A percentile compares a stretch with the other conserved stretches of the same genome.
phyloP scores from a whole-genome alignment of 78 protist species.

The Monosiga brevicollis region DNA sequence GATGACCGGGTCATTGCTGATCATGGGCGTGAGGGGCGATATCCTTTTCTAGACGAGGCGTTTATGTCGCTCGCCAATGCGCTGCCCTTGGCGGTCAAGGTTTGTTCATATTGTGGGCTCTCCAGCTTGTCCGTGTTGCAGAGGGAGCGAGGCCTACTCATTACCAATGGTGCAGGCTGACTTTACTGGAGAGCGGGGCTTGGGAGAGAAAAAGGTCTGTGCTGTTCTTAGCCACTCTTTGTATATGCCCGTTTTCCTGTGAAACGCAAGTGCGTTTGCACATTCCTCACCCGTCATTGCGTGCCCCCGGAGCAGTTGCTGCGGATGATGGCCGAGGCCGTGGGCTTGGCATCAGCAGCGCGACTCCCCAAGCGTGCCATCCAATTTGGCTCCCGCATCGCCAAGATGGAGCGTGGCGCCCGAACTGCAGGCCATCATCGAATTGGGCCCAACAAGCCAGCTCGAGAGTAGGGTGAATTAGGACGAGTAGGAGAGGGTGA shows the following conservation, averaged over 20 bases:
- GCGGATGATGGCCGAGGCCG: conserved; percentile 3
- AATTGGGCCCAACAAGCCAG: no score
- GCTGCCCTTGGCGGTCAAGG: conserved; percentile 2
- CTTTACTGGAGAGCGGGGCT: not conserved
- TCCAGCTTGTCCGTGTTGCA: no score
- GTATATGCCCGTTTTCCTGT: no score
- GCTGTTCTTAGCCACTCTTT: no score
- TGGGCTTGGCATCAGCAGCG: conserved; percentile 35
- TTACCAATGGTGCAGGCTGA: not conserved
- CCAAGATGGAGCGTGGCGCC: conserved; percentile 15
- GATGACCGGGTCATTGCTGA: conserved; percentile 80
- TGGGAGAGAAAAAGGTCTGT: conserved; percentile 34
- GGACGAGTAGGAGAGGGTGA: no score
- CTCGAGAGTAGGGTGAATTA: no score
- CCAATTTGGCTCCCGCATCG: conserved; percentile 55
- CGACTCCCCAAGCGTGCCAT: conserved; percentile 56
- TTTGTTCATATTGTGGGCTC: no score
- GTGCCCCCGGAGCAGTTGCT: not conserved
- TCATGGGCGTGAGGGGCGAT: conserved; percentile 65
- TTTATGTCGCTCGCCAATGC: conserved; percentile 15
- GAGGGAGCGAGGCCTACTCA: no score
- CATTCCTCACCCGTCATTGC: no score
- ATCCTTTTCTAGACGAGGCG: conserved; percentile 67
- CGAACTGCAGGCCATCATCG: no score
- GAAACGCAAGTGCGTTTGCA: no score